Base-by-base conservation (phyloP, 257 asterid genomes). In the Solanum piurae region DNA sequence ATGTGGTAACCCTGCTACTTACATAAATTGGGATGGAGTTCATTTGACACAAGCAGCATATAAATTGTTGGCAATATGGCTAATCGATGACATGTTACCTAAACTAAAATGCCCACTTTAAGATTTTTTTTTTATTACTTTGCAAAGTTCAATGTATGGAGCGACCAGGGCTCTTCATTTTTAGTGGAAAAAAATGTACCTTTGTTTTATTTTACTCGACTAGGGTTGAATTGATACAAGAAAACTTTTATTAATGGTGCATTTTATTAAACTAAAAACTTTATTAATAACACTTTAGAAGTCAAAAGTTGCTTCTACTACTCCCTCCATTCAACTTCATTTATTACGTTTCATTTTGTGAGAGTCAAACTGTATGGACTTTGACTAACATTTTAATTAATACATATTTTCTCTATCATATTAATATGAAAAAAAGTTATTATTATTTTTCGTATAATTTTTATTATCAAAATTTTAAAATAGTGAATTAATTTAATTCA, bases 21-120 rank as follows among this genome's bases (percentile, higher is more conserved):
- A 76, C 60, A 66, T 90, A 16, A 83, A 52, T 42, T 90, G 92
- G 93, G 90, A 91, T 46, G 90, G 91, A 10, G n/a, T 89, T 21
- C 89, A 89, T 86, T 68, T 89, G 71, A 88, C 91, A n/a, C 88
- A 86, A 72, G 20, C 37, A 82, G 91, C 90, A 77, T 88, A 91
- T 31, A 86, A 25, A 76, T 64, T 29, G 38, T 79, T 79, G 38
- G 25, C 84, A 27, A 44, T 8, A 44, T 44, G 84, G 64, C 25
- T 79, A 79, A 79, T 79, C 6, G 27, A 79, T 79, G 40, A 79
- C 25, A 79, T 44, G 9, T 9, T 79, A 44, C 84, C 64, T 14
- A 27, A 44, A 79, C 21, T 79, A 29, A 79, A 79, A 0, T 79
- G 84, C 64, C 27, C 55, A 79, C 9, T 4, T 77, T 42, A 76